Evolutionary conservation across 2,329 filamentous ascomycete species (phyloP).

Genomic region (Shiraia sp.): DNA sequence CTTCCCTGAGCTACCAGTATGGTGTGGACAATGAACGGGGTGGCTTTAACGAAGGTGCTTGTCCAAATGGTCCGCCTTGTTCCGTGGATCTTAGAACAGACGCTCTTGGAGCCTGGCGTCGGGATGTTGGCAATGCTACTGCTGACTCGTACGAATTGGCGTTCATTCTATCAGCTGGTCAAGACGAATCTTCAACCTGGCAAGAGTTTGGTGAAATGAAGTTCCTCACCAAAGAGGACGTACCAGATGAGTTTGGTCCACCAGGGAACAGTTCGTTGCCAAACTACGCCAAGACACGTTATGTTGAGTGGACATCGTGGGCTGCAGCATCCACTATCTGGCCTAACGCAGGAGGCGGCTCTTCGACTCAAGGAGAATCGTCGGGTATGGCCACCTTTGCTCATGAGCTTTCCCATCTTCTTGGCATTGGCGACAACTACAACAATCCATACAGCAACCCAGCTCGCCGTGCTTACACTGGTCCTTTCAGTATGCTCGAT

Average conservation of each 20-base stretch:
- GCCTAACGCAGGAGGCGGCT: conserved; percentile 59
- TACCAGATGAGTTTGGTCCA: conserved; percentile 56
- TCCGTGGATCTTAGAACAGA: conserved; percentile 55
- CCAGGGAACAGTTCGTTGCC: conserved; percentile 48
- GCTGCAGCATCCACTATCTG: conserved; percentile 56
- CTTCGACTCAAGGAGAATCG: conserved; percentile 58
- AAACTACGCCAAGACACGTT: conserved; percentile 56
- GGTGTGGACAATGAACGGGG: conserved; percentile 51
- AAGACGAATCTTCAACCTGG: conserved; percentile 61
- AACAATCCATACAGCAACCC: conserved; percentile 58
- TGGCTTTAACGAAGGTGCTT: conserved; percentile 54
- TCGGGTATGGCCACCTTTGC: conserved; percentile 59
- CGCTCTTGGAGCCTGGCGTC: conserved; percentile 54
- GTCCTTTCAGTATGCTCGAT: conserved; percentile 59
- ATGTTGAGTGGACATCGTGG: conserved; percentile 60
- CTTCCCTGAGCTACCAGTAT: conserved; percentile 54
- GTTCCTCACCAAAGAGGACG: conserved; percentile 53
- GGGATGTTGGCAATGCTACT: conserved; percentile 56
- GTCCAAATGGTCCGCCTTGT: conserved; percentile 51
- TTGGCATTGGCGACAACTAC: conserved; percentile 60
- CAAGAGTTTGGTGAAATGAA: conserved; percentile 62
- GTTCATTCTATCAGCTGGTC: conserved; percentile 59
- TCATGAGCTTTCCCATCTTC: conserved; percentile 57
- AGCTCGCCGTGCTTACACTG: conserved; percentile 54
- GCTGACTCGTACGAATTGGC: conserved; percentile 56